These are phyloP conservation scores for Coniophora puteana DNA, from an alignment of 1,284 basidiomycete species.

Conservation along the genomic window DNA sequence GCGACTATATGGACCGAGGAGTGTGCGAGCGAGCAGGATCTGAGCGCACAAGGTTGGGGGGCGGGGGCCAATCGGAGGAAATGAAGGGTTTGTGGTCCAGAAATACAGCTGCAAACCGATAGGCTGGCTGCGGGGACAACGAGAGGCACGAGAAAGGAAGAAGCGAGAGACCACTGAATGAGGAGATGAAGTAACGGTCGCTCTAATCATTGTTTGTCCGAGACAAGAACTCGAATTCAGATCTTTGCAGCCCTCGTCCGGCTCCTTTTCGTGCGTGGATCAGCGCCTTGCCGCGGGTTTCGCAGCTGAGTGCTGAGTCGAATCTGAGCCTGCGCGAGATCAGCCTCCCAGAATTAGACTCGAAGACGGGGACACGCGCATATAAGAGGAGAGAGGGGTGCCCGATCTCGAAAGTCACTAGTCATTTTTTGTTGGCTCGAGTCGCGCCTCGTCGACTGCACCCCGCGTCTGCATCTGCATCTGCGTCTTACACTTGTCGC, in stretches of 20 bases:
- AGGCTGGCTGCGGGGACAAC: slow-evolving; percentile 27
- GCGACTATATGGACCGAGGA: no score
- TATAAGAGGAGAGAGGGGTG: slow-evolving; percentile 28
- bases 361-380: slow-evolving; percentile 19
- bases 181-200: slow-evolving; percentile 11
- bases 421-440: slow-evolving; percentile 12
- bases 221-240: slow-evolving; percentile 23
- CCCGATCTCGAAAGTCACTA: slow-evolving; percentile 7
- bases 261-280: slow-evolving; percentile 26
- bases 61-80: slow-evolving; percentile 24
- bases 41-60: slow-evolving; percentile 28
- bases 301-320: no score
- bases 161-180: slow-evolving; percentile 16
- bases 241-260: no score
- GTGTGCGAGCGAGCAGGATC: slow-evolving; percentile 21
- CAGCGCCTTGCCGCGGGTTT: slow-evolving; percentile 26
- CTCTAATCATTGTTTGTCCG: slow-evolving; percentile 30
- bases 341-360: slow-evolving; percentile 26
- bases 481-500: not conserved
- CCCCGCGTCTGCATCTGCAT: slow-evolving; percentile 11
- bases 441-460: slow-evolving; percentile 9
- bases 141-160: slow-evolving; percentile 29
- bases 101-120: slow-evolving; percentile 33
- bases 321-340: slow-evolving; percentile 17
- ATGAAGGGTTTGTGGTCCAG: slow-evolving; percentile 26